Base-by-base conservation (phyloP, 176 grass and related monocot genomes). In the Avena insularis region DNA sequence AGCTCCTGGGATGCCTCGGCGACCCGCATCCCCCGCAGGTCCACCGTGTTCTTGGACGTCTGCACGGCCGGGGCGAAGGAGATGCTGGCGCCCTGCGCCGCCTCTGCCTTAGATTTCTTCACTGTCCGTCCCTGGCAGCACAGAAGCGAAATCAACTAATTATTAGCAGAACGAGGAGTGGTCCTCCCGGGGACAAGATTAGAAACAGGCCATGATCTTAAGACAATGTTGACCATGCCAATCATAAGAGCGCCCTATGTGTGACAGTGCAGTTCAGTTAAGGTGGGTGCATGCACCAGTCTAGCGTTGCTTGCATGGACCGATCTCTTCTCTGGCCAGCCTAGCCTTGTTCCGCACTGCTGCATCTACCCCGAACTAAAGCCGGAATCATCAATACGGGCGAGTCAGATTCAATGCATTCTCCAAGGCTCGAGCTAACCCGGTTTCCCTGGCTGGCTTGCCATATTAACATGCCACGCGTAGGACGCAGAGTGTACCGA, bases 41-140 rank as follows among this genome's bases (percentile, higher is more conserved):
- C 86, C 33, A 95, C 86, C 2, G 93, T 95, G 84, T 95, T 95
- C 88, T 78, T 92, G 2, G 91, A 95, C 7, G 86, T 95, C 84
- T 80, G 87, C 84, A 92, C 86, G 0, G 70, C 86, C 5, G 93
- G 93, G 3, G 90, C 91, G 5, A 92, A 95, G 14, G 93, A 87
- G 12, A 77, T 6, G 6, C 23, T 82, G 54, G 31, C 68, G 1
- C 72, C 79, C 56, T 56, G 38, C 36, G 46, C 56, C 19, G 54
- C 71, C 54, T 77, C 63, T 19, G 8, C 20, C 0, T 78, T 9
- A 81, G 88, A 49, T 65, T 78, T 47, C 73, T 75, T 87, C 21
- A 23, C 5, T 5, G 79, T 57, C 66, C 62, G 73, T 56, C 79
- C 71, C 68, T 92, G 88, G 0, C 33, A 10, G 61, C 57, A 3